Base-by-base conservation (phyloP, 495 filamentous ascomycete species). In the Beverwykella pulmonaria region DNA sequence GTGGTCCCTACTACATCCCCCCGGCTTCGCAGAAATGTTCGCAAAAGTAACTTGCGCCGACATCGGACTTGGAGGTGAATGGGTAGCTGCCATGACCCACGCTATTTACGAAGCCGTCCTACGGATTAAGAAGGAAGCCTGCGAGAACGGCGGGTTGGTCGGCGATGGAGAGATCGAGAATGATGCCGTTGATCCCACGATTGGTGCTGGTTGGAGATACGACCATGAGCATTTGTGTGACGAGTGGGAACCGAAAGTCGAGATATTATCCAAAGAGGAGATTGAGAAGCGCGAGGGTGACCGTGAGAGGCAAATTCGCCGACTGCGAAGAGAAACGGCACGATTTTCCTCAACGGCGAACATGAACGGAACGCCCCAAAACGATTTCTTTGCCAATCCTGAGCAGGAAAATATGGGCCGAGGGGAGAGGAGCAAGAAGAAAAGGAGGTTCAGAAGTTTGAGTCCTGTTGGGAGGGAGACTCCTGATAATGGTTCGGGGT, bases 241-340 rank as follows among this genome's bases (percentile, higher is more conserved):
- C 61, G 91, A 93, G 64, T 99, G 95, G 95, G 92, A 96, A 69
- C 92, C 93, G 0, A 93, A 92, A 77, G 83, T 99, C 0, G 94
- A 98, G 75, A 84, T 84, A 0, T 79, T 99, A 14, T 90, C 87
- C 2, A 95, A 97, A 72, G 94, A 98, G 71, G 94, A 99, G 76
- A 98, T 99, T 53, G 95, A 99, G 77, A 95, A 96, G 77, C 85
- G 95, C 29, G 94, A 99, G 76, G 92, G 92, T 56, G 95, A 98
- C 73, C 86, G 95, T 25, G 94, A 98, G 75, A 79, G 94, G 29
- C 92, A 98, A 78, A 89, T 97, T 34, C 79, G 94, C 29, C 83
- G 95, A 50, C 75, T 97, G 47, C 84, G 94, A 52, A 82, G 94
- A 71, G 94, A 99, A 76, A 97, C 93, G 10, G 94, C 94, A 0